Conservation (phyloP, 768 basidiomycete species). For the Auriscalpium orientale region DNA sequence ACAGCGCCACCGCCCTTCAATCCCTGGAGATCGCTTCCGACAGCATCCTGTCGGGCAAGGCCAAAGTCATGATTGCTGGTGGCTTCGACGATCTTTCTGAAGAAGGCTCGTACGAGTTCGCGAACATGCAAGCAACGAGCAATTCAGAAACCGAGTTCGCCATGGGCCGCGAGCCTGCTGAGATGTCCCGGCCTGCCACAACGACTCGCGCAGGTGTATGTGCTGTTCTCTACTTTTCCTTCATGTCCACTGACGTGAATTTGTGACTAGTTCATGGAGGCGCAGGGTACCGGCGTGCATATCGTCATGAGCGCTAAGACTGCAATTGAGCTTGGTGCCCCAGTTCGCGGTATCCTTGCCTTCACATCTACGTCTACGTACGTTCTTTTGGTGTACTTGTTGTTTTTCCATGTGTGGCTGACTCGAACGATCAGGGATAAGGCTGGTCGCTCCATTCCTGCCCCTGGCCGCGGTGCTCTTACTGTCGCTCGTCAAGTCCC, state of each 20-base stretch:
- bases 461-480: conserved; percentile 90
- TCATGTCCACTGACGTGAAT: neutral
- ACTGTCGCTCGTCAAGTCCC: conserved; percentile 81
- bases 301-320: conserved; percentile 97
- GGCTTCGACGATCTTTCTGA: conserved; percentile 98
- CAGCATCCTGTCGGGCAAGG: conserved; percentile 89
- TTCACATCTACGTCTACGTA: conserved; percentile 96
- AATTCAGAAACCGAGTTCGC: conserved; percentile 96
- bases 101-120: conserved; percentile 98
- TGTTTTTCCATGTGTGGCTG: neutral
- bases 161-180: conserved; percentile 97
- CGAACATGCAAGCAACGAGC: conserved; percentile 99
- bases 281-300: conserved; percentile 94
- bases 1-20: conserved; percentile 91
- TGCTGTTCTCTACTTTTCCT: conserved; percentile 1
- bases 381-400: conserved; percentile 23
- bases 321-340: conserved; percentile 87
- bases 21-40: conserved; percentile 98
- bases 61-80: conserved; percentile 98
- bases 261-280: conserved; percentile 77
- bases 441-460: conserved; percentile 95
- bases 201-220: conserved; percentile 89
- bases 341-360: conserved; percentile 88
- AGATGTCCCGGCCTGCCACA: conserved; percentile 97
- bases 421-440: conserved; percentile 62